Conservation (phyloP, 306 rosid genomes). For the Quercus engelmannii region DNA sequence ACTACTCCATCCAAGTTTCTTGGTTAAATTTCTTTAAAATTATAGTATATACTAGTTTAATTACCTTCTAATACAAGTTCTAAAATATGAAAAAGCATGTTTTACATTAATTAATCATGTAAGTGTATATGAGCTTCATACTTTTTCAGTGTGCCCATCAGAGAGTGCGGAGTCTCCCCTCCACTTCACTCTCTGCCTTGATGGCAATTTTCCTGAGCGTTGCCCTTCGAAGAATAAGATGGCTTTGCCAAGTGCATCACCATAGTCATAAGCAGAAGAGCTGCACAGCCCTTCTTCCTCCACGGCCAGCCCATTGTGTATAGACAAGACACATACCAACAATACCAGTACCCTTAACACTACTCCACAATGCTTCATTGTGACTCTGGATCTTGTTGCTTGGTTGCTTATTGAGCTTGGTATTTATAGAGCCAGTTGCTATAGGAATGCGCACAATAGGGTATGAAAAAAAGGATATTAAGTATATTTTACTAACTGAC, state of each 20-base stretch:
- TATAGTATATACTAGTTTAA: too few relatives aligned
- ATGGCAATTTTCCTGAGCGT: conserved; percentile 70
- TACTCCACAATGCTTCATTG: conserved; percentile 22
- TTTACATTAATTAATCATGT: not conserved
- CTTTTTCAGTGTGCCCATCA: conserved; percentile 61
- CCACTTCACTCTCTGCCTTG: conserved; percentile 60
- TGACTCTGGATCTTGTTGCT: conserved; percentile 3
- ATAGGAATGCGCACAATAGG: not conserved
- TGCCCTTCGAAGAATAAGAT: conserved; percentile 85
- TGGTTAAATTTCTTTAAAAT: too few relatives aligned
- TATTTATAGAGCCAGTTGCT: conserved; percentile 13
- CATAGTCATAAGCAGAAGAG: conserved; percentile 33
- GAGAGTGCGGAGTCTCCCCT: conserved; percentile 73
- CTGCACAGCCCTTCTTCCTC: conserved; percentile 7
- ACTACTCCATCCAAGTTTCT: too few relatives aligned
- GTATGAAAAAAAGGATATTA: not conserved
- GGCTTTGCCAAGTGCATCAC: conserved; percentile 67
- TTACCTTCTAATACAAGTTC: not conserved
- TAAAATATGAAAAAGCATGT: not conserved
- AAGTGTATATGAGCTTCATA: conserved; percentile 4
- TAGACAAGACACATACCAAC: conserved; percentile 28
- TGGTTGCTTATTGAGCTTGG: conserved; percentile 15
- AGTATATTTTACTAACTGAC: too few relatives aligned
- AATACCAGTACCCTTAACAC: conserved; percentile 29
- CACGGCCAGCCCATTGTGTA: conserved; percentile 28